Conservation (phyloP, 2,329 filamentous ascomycete genomes). For the Bipolaris oryzae region DNA sequence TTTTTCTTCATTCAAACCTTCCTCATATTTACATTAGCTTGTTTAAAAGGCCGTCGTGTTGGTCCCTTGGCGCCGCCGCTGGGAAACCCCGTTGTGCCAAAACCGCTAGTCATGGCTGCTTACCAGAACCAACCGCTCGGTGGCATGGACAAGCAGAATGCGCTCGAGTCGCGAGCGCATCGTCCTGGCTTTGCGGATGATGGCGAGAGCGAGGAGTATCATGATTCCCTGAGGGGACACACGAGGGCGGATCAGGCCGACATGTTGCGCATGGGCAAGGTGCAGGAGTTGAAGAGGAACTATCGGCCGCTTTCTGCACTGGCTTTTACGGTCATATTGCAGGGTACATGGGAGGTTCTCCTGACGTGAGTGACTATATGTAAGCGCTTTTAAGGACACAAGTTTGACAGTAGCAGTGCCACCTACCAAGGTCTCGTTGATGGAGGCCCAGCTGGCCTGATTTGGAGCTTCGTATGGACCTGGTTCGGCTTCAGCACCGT, state of each 20-base stretch:
- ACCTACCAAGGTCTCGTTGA: constrained; percentile 39
- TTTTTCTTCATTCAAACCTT: background rate
- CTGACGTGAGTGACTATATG: constrained; percentile 30
- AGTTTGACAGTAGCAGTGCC: constrained; percentile 24
- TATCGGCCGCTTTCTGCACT: constrained; percentile 42
- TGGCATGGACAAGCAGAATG: constrained; percentile 15
- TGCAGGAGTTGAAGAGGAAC: constrained; percentile 43
- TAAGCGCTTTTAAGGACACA: background rate
- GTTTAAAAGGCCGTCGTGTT: background rate
- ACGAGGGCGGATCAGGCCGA: constrained; percentile 38
- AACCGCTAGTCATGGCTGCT: constrained; percentile 22
- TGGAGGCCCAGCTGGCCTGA: constrained; percentile 42
- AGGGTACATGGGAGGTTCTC: constrained; percentile 44
- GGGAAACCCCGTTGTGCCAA: background rate
- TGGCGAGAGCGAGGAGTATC: constrained; percentile 34
- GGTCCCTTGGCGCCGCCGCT: constrained; percentile 19
- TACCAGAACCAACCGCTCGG: constrained; percentile 22
- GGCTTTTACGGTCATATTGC: constrained; percentile 43
- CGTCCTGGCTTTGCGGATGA: constrained; percentile 22
- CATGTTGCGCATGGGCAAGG: constrained; percentile 45
- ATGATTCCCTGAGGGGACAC: constrained; percentile 34
- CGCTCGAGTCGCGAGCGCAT: constrained; percentile 9
- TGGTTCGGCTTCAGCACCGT: constrained; percentile 42
- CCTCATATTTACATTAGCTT: too few species aligned
- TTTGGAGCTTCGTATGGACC: constrained; percentile 46